phyloP scores from a whole-genome alignment of 257 asterid species.

The Pogostemon cablin region DNA sequence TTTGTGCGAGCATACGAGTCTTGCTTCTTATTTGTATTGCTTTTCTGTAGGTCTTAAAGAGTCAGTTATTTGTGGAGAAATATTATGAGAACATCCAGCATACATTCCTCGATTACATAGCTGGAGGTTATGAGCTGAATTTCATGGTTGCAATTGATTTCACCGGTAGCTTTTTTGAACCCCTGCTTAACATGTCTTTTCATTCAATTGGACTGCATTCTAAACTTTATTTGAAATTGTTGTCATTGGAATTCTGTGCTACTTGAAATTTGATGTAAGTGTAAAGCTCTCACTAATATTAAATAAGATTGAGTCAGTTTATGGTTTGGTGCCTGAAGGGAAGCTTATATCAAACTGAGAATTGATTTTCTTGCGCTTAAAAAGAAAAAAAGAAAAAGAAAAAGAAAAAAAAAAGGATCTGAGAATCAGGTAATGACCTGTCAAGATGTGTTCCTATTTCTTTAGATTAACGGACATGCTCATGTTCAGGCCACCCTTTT shows the following conservation, averaged over 20 bases:
- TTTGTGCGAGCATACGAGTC: constrained; percentile 10
- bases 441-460: constrained; percentile 12
- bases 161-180: constrained; percentile 63
- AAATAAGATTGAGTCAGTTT: constrained; percentile 1
- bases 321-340: constrained; percentile 10
- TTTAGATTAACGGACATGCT: constrained; percentile 27
- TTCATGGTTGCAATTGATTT: constrained; percentile 99
- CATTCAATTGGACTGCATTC: constrained; percentile 20
- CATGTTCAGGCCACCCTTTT: constrained; percentile 8
- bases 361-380: not conserved
- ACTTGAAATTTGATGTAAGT: constrained; percentile 13
- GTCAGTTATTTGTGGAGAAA: constrained; percentile 82
- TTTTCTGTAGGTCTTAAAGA: constrained; percentile 67
- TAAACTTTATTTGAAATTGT: constrained; percentile 1
- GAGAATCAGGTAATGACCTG: constrained; percentile 22
- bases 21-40: constrained; percentile 3
- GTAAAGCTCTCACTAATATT: constrained; percentile 4
- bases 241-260: constrained; percentile 18
- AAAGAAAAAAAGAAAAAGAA: not conserved
- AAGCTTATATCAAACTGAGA: not conserved
- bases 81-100: constrained; percentile 74
- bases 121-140: constrained; percentile 91
- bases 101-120: constrained; percentile 90
- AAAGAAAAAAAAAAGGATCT: not conserved
- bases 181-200: constrained; percentile 24